phyloP scores from a whole-genome alignment of 2,329 filamentous ascomycete genomes.

The Pseudogymnoascus pannorum region DNA sequence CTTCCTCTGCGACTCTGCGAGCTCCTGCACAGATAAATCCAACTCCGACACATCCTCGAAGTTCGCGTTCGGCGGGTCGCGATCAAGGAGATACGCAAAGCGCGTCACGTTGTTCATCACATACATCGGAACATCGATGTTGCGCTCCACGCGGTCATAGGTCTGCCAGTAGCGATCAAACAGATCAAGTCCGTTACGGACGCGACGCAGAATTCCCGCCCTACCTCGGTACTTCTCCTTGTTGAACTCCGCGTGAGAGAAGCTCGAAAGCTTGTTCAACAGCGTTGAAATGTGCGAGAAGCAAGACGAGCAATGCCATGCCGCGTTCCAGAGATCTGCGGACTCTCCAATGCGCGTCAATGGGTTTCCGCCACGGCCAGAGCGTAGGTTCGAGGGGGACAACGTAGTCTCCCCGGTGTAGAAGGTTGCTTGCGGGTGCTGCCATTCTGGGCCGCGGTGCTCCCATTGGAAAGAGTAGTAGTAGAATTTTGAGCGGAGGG shows the following conservation, averaged over 20 bases:
- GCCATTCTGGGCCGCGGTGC: constrained; percentile 41
- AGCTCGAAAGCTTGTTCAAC: constrained; percentile 48
- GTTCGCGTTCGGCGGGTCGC: constrained; percentile 1
- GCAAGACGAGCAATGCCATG: constrained; percentile 58
- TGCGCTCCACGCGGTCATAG: constrained; percentile 2
- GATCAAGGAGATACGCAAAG: background rate
- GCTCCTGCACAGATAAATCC: background rate
- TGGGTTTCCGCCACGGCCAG: constrained; percentile 36
- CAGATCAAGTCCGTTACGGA: constrained; percentile 46
- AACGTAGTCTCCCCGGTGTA: constrained; percentile 45
- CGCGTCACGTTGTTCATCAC: background rate
- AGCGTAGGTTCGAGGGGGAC: constrained; percentile 45
- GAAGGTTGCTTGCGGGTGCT: constrained; percentile 52
- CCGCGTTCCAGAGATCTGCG: constrained; percentile 41
- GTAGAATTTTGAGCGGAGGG: constrained; percentile 45
- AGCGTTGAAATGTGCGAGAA: constrained; percentile 49
- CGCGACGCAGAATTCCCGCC: constrained; percentile 41
- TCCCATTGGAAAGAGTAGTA: constrained; percentile 52
- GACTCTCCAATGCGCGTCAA: constrained; percentile 36
- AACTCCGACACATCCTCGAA: constrained; percentile 6
- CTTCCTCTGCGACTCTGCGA: background rate
- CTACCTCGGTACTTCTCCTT: constrained; percentile 40
- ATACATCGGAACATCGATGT: background rate
- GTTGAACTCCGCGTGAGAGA: constrained; percentile 49
- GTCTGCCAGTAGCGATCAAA: constrained; percentile 8